These are phyloP conservation scores for Trichomonas vaginalis DNA, from an alignment of 208 protist genomes.

Conservation along the genomic window DNA sequence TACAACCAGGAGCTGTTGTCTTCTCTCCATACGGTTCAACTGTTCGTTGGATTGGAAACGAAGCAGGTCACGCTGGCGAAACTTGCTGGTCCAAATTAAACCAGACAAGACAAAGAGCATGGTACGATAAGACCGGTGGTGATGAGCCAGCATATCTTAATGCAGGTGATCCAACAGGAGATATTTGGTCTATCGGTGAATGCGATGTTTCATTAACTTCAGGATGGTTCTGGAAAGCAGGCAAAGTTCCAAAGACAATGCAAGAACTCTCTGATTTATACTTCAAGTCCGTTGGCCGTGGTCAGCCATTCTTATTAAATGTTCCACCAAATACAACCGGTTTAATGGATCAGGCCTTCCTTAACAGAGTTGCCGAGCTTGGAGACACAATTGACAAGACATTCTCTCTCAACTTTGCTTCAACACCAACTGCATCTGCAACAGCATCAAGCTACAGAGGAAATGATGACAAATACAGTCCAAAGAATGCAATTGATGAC, in stretches of 20 bases:
- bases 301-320: neutral
- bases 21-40: neutral
- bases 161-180: neutral
- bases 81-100: neutral
- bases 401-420: neutral
- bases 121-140: neutral
- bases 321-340: neutral
- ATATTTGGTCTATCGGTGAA: neutral
- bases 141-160: neutral
- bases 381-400: neutral
- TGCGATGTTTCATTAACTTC: neutral
- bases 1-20: neutral
- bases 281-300: neutral
- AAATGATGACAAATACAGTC: neutral
- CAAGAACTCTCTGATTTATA: neutral
- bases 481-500: neutral
- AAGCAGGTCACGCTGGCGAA: neutral
- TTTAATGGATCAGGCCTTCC: neutral
- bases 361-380: neutral
- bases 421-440: neutral
- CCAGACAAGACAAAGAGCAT: neutral
- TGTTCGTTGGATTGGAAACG: neutral
- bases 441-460: neutral
- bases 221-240: neutral
- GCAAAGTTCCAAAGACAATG: neutral